These are phyloP conservation scores for Senna siamea DNA, from an alignment of 306 rosid species.

Conservation along the genomic window DNA sequence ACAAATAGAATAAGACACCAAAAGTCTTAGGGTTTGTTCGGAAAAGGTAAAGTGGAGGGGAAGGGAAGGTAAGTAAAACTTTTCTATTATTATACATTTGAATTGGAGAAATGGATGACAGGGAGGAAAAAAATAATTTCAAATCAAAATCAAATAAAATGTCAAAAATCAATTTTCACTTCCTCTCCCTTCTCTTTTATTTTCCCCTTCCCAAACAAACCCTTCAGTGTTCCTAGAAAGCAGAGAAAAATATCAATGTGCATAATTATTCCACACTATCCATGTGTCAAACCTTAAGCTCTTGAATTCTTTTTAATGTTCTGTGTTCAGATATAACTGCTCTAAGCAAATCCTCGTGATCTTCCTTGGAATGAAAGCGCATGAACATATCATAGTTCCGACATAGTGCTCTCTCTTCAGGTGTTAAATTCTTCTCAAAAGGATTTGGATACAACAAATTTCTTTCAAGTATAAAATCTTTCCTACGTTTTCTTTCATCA, in stretches of 20 bases:
- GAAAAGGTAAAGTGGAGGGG: too few relatives aligned
- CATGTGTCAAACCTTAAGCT: constrained; percentile 74
- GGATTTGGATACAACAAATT: constrained; percentile 71
- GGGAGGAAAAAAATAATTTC: too few relatives aligned
- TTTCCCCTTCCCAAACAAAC: too few relatives aligned
- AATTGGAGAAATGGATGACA: too few relatives aligned
- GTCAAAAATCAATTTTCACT: too few relatives aligned
- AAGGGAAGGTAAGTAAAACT: too few relatives aligned
- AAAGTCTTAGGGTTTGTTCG: not conserved
- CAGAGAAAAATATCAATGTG: constrained; percentile 8
- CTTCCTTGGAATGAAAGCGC: constrained; percentile 90
- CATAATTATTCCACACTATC: constrained; percentile 13
- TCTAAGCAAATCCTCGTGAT: constrained; percentile 72
- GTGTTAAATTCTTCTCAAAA: constrained; percentile 75
- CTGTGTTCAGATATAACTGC: constrained; percentile 69
- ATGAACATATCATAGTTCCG: constrained; percentile 77
- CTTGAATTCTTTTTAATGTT: constrained; percentile 69
- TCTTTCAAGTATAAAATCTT: constrained; percentile 88
- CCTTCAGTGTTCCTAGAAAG: not conserved
- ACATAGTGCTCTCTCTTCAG: constrained; percentile 80
- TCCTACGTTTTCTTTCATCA: constrained; percentile 91
- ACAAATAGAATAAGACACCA: not conserved
- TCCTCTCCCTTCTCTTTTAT: too few relatives aligned
- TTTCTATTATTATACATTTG: too few relatives aligned
- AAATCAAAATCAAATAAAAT: too few relatives aligned